Conservation (phyloP, 768 basidiomycete species). For the Panus rudis region DNA sequence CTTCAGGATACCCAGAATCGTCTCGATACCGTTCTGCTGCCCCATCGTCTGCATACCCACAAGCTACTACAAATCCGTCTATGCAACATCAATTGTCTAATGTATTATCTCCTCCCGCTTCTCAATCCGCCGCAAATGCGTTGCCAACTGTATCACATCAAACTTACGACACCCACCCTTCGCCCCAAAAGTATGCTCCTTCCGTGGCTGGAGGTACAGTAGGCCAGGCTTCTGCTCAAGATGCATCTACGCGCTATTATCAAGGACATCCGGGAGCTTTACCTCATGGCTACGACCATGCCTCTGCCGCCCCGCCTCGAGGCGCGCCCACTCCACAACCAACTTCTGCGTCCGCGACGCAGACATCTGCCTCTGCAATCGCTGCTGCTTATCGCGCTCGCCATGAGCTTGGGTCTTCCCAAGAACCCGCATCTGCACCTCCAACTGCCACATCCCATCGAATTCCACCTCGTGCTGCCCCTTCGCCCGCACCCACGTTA, state of each 20-base stretch:
- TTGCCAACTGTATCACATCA: neutral
- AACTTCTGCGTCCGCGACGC: slow-evolving; percentile 5
- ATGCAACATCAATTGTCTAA: no score
- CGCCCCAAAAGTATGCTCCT: neutral
- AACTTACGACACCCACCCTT: neutral
- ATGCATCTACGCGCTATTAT: slow-evolving; percentile 1
- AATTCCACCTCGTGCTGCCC: slow-evolving; percentile 17
- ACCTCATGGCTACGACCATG: no score
- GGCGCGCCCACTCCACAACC: neutral
- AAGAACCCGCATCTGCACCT: slow-evolving; percentile 5
- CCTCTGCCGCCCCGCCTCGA: neutral
- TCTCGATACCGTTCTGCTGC: slow-evolving; percentile 22
- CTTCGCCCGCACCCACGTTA: slow-evolving; percentile 18
- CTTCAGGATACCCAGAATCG: slow-evolving; percentile 21
- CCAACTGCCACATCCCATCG: slow-evolving; percentile 10
- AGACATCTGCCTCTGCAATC: slow-evolving; percentile 10
- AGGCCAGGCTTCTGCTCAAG: no score
- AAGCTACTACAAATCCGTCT: neutral
- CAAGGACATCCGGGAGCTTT: neutral
- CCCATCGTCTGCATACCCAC: neutral
- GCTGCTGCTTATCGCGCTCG: slow-evolving; percentile 12
- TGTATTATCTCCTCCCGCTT: no score
- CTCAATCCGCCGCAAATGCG: neutral
- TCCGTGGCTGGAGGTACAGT: neutral
- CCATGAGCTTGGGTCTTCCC: slow-evolving; percentile 3